These are phyloP conservation scores for Chaetomium fimeti DNA, from an alignment of 495 filamentous ascomycete species.

Conservation along the genomic window DNA sequence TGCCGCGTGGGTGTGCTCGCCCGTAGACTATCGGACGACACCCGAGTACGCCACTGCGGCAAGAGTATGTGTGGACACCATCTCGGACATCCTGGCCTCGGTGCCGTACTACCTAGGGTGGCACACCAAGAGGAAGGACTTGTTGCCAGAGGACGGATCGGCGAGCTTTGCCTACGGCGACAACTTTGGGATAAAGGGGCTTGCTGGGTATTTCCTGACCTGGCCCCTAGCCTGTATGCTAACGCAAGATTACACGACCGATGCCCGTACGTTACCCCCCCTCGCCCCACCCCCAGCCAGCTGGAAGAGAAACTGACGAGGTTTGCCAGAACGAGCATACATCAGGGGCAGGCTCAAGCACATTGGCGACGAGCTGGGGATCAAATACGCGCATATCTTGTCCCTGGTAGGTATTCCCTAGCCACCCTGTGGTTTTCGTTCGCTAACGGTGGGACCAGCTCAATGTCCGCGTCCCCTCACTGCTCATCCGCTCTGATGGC, in stretches of 20 bases:
- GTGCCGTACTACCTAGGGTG: conserved; percentile 55
- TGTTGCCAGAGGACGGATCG: conserved; percentile 24
- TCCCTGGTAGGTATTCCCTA: conserved; percentile 30
- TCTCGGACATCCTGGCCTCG: conserved; percentile 51
- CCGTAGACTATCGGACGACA: conserved; percentile 54
- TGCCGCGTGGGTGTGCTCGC: conserved; percentile 51
- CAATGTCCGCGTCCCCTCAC: conserved; percentile 48
- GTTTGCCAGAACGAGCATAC: conserved; percentile 42
- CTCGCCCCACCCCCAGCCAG: too few species aligned
- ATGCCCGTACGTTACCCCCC: conserved; percentile 35
- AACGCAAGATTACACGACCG: conserved; percentile 50
- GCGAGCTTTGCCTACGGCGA: conserved; percentile 41
- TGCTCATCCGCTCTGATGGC: conserved; percentile 52
- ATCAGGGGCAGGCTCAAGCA: conserved; percentile 45
- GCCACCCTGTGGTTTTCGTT: not conserved
- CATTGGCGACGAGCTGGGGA: conserved; percentile 49
- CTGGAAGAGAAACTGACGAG: conserved; percentile 1
- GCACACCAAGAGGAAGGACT: conserved; percentile 33
- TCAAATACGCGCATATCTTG: conserved; percentile 51
- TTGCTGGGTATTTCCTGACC: conserved; percentile 47
- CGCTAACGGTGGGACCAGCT: conserved; percentile 2
- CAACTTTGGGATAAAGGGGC: conserved; percentile 40
- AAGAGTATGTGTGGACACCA: conserved; percentile 42
- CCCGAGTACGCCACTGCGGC: conserved; percentile 50
- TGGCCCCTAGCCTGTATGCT: conserved; percentile 43